phyloP scores from a whole-genome alignment of 176 grass and related monocot genomes.

The Hordeum marinum region DNA sequence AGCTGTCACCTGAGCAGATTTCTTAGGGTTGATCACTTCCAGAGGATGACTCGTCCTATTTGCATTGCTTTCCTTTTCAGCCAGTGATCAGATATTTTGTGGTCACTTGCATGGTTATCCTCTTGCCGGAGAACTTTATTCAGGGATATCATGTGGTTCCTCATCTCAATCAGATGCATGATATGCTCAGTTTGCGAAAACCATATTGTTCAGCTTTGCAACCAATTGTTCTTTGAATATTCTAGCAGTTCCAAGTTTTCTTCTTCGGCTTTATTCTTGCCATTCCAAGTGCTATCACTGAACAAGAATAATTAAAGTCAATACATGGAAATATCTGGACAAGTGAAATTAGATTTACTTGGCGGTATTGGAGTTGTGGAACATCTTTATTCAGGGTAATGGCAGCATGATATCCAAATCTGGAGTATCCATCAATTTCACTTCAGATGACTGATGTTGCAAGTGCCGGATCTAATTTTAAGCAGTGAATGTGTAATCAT shows the following conservation, averaged over 20 bases:
- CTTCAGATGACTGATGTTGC: conserved; percentile 43
- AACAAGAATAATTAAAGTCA: conserved; percentile 31
- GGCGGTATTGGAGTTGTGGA: conserved; percentile 18
- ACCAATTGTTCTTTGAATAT: conserved; percentile 37
- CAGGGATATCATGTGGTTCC: conserved; percentile 18
- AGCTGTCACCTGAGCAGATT: conserved; percentile 34
- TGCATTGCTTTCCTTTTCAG: conserved; percentile 23
- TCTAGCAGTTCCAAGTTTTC: conserved; percentile 12
- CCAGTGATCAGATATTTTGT: conserved; percentile 27
- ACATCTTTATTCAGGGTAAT: conserved; percentile 29
- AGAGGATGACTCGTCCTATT: conserved; percentile 30
- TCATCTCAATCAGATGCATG: conserved; percentile 30
- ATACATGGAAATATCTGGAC: conserved; percentile 32
- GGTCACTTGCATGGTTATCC: conserved; percentile 20
- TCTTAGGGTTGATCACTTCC: conserved; percentile 30
- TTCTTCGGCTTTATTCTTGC: conserved; percentile 34
- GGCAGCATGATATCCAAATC: conserved; percentile 17
- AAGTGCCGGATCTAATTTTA: conserved; percentile 32
- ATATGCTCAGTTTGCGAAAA: conserved; percentile 26
- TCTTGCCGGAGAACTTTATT: conserved; percentile 21
- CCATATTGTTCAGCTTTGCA: conserved; percentile 38
- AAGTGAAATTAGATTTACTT: conserved; percentile 30
- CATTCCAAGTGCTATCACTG: conserved; percentile 12
- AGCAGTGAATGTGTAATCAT: conserved; percentile 36
- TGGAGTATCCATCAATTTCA: conserved; percentile 12